Evolutionary conservation across 495 filamentous ascomycete genomes (phyloP), one percentile per base, ranked within the genome.

Genomic region (Recurvomyces mirabilis): DNA sequence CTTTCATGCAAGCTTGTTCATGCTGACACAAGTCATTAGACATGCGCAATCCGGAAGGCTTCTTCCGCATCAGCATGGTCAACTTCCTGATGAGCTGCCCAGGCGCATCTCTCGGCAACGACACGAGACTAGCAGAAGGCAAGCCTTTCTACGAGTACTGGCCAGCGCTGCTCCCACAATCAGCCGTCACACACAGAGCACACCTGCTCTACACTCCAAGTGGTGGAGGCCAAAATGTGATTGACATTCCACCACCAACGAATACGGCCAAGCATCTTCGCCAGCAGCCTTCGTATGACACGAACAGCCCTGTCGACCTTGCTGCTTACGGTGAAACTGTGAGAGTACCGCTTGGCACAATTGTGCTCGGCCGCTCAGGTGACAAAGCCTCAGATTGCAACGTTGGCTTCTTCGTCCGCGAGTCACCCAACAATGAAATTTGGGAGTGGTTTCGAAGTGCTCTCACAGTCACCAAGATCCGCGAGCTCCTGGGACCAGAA

Each of bases 71-170:
- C 19, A 28, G 21, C 22, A 47, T 47, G 36, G 25, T 32, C 18
- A 39, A 29, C 34, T 40, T 47, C 41, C 53, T 55, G 5, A 54
- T 60, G 28, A 47, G 43, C 26, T 49, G 37, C 33, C 55, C 60
- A 12, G 60, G 37, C 4, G 26, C 26, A 4, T 5, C 4, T 43
- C 17, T 49, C 17, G 39, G 31, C 26, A 39, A 36, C 13, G 60
- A 63, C 37, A 33, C 60, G 10, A 47, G 60, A 3, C 57, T 57
- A 40, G 53, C 53, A 38, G 51, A 51, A 19, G 52, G 53, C 17
- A 61, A 61, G 42, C 59, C 54, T 18, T 61, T 54, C 41, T 60
- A 56, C 38, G 59, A 62, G 39, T 60, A 60, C 40, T 55, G 43
- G 43, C 47, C 51, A 7, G 52, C 42, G 10, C n/a, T 45, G 38